Conservation (phyloP, 148 eudicot species). For the Oxyria digyna region DNA sequence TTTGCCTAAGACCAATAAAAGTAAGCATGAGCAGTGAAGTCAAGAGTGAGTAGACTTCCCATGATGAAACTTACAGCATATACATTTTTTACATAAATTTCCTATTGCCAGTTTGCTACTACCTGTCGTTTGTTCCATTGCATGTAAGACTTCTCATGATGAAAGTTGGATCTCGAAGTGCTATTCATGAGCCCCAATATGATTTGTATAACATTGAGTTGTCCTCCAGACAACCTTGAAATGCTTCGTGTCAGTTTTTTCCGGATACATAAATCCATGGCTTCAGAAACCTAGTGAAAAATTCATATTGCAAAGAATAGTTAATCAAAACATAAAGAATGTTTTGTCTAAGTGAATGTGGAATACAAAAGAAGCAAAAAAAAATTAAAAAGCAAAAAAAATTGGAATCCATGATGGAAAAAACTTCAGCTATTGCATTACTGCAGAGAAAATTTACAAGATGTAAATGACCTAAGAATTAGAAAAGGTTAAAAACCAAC, state of each 20-base stretch:
- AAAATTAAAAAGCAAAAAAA: background rate
- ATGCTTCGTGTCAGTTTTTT: conserved; percentile 36
- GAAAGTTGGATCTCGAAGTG: conserved; percentile 47
- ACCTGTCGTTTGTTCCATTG: conserved; percentile 84
- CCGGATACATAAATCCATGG: conserved; percentile 53
- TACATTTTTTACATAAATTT: background rate
- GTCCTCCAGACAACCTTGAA: conserved; percentile 31
- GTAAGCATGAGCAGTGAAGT: background rate
- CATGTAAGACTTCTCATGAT: conserved; percentile 42
- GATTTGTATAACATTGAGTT: conserved; percentile 43
- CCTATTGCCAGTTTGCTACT: conserved; percentile 12
- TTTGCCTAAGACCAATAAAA: conserved; percentile 33
- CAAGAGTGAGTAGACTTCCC: background rate
- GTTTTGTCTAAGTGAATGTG: background rate
- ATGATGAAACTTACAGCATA: too few relatives aligned
- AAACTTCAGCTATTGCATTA: background rate
- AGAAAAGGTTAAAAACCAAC: background rate
- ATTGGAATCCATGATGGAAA: background rate
- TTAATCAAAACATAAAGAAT: background rate
- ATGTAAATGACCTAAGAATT: background rate
- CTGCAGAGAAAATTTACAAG: background rate
- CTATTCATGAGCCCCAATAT: conserved; percentile 55
- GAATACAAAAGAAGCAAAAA: background rate
- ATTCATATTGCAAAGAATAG: background rate
- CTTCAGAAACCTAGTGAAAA: conserved; percentile 64